Base-by-base conservation (phyloP, 306 rosid species). In the Gillenia trifoliata region DNA sequence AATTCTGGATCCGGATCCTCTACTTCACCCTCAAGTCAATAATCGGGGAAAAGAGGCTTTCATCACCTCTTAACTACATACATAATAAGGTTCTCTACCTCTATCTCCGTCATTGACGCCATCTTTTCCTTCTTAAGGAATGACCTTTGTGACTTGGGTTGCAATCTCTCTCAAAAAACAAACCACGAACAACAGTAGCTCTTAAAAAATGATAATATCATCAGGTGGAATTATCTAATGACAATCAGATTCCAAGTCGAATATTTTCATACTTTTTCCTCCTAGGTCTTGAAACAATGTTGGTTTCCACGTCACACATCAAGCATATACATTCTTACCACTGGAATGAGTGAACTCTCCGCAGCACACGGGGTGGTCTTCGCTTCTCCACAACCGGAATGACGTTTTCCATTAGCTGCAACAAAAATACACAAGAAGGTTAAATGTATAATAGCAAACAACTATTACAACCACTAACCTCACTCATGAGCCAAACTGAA, bases 371-470 rank as follows among this genome's bases (percentile, higher is more conserved):
- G 1, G 88, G 88, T 5, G 90, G 95, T 74, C 74, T 79, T 77
- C 78, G 91, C 89, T 87, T 87, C 83, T 94, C 97, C 41, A 72
- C 90, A 40, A 88, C 30, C 8, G 97, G 98, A 47, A 94, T 85
- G 45, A 94, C 76, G 19, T 87, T 86, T 77, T 91, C 95, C 93
- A 91, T 89, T 65, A 94, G 84, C 98, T 94, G 92, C 90, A 82
- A 29, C 29, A 80, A 31, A 72, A 56, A 73, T 45, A 33, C 72
- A 66, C 9, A 54, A 19, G 5, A 47, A 45, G 40, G 49, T 80
- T 28, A 65, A 52, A 12, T 25, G 33, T 22, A 64, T 11, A 36
- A 22, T 10, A 47, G 26, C 23, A 43, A 31, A 28, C 11, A 1
- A 11, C 25, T 5, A 22, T 7, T 22, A 17, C 19, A 3, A 19